Conservation (phyloP, 768 basidiomycete genomes). For the Tricholoma furcatifolium region DNA sequence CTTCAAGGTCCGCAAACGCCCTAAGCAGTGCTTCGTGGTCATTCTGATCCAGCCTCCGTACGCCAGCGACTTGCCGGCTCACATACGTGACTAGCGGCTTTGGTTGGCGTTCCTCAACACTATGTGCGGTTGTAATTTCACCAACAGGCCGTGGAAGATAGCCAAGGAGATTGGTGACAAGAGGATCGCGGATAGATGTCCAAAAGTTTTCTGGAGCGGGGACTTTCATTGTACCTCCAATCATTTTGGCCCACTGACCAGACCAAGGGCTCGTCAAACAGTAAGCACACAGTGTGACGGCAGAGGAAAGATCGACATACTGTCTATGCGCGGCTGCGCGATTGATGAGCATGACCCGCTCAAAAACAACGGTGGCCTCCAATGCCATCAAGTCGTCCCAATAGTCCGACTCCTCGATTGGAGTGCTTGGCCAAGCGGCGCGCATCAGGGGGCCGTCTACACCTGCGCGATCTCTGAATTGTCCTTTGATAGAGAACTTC, state of each 20-base stretch:
- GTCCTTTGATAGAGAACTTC: conserved; percentile 24
- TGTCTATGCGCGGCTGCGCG: conserved; percentile 58
- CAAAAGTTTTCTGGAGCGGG: conserved; percentile 28
- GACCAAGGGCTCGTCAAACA: conserved; percentile 23
- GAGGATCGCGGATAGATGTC: conserved; percentile 30
- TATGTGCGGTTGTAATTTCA: neutral
- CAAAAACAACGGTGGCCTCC: conserved; percentile 55
- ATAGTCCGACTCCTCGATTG: conserved; percentile 57
- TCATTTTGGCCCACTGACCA: conserved; percentile 33
- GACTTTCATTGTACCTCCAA: conserved; percentile 32
- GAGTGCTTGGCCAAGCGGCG: conserved; percentile 56
- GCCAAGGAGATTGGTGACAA: conserved; percentile 31
- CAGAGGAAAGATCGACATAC: conserved; percentile 22
- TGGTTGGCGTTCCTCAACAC: neutral
- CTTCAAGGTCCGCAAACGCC: conserved; percentile 44
- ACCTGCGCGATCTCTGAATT: conserved; percentile 61
- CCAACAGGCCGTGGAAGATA: conserved; percentile 22
- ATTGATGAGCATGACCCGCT: conserved; percentile 59
- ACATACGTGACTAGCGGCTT: conserved; percentile 53
- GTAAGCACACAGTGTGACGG: conserved; percentile 4
- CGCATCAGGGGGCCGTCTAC: conserved; percentile 66
- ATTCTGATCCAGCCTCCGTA: conserved; percentile 36
- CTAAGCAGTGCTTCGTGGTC: conserved; percentile 51
- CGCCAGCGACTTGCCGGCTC: conserved; percentile 49
- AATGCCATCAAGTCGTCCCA: conserved; percentile 58